Conservation (phyloP, 805 yeast genomes). For the Ogataea methylovora region DNA sequence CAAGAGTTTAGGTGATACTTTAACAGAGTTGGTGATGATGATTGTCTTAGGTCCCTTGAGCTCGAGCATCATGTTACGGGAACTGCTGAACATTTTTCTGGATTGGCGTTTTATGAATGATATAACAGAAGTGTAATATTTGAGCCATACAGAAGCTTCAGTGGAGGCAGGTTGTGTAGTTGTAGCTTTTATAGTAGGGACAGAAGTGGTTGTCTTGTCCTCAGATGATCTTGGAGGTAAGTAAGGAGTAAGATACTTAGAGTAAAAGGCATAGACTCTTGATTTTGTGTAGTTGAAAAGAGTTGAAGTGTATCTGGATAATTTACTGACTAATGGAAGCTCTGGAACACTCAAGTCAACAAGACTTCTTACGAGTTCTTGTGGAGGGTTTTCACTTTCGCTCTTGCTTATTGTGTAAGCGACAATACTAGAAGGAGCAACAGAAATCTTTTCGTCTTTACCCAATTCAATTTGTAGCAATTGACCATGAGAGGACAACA, state of each 20-base stretch:
- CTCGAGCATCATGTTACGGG: slow-evolving; percentile 17
- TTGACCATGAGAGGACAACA: slow-evolving; percentile 32
- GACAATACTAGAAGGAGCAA: slow-evolving; percentile 32
- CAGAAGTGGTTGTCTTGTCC: too few species aligned
- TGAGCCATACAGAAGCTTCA: too few species aligned
- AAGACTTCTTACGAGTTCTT: slow-evolving; percentile 9
- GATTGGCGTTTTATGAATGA: slow-evolving; percentile 1
- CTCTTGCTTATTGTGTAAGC: slow-evolving; percentile 22
- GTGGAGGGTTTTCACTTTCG: background rate
- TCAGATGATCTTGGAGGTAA: too few species aligned
- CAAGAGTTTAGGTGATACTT: slow-evolving; percentile 15
- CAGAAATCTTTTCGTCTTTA: slow-evolving; percentile 29
- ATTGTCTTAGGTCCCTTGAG: slow-evolving; percentile 25
- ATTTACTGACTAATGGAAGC: slow-evolving; percentile 5
- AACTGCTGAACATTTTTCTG: slow-evolving; percentile 11
- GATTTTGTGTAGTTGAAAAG: background rate
- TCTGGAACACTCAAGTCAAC: slow-evolving; percentile 19
- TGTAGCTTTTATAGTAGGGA: background rate
- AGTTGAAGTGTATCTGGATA: slow-evolving; percentile 1
- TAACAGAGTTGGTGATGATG: slow-evolving; percentile 20
- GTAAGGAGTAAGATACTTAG: too few species aligned
- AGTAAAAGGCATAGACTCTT: background rate
- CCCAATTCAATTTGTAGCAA: slow-evolving; percentile 27
- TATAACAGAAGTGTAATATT: too few species aligned
- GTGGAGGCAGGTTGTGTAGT: too few species aligned